A percentile compares a stretch with the other conserved stretches of the same genome.
These are phyloP conservation scores for Chernovozyma aurita DNA, from an alignment of 1,139 yeast genomes.

Conservation along the genomic window DNA sequence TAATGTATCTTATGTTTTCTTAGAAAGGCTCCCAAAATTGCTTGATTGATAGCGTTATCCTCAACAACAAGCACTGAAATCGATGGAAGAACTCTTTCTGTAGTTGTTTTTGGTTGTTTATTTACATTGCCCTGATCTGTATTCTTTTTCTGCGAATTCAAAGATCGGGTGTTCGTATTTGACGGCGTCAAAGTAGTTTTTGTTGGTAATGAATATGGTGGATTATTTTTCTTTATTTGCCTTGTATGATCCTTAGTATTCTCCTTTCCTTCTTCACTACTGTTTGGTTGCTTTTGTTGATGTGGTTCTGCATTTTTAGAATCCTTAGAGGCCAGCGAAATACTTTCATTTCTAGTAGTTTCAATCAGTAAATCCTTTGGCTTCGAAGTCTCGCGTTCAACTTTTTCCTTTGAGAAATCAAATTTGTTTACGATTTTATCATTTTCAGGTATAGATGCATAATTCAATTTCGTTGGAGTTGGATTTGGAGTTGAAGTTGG, in stretches of 20 bases:
- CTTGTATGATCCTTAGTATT: neutral
- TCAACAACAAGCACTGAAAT: conserved; percentile 91
- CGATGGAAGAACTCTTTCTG: conserved; percentile 62
- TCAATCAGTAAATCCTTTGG: neutral
- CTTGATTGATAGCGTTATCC: conserved; percentile 92
- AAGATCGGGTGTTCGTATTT: neutral
- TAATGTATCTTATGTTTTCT: conserved; percentile 82
- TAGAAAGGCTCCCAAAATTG: conserved; percentile 87
- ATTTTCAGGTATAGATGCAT: conserved; percentile 2
- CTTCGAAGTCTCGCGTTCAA: neutral
- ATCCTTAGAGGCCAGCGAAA: neutral
- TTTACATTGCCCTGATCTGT: neutral
- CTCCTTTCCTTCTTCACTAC: neutral
- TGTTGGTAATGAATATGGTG: neutral
- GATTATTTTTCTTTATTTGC: neutral
- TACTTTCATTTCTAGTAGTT: no score
- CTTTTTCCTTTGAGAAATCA: neutral
- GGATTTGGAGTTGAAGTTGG: conserved; percentile 6
- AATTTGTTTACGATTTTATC: neutral
- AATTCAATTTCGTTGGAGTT: neutral
- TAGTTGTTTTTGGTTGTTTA: conserved; percentile 13
- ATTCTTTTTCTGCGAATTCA: no score
- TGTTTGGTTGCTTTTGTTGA: no score
- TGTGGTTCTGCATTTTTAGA: no score
- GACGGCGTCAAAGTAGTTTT: neutral